These are phyloP conservation scores for Prunus persica DNA, from an alignment of 306 rosid genomes.

Conservation along the genomic window DNA sequence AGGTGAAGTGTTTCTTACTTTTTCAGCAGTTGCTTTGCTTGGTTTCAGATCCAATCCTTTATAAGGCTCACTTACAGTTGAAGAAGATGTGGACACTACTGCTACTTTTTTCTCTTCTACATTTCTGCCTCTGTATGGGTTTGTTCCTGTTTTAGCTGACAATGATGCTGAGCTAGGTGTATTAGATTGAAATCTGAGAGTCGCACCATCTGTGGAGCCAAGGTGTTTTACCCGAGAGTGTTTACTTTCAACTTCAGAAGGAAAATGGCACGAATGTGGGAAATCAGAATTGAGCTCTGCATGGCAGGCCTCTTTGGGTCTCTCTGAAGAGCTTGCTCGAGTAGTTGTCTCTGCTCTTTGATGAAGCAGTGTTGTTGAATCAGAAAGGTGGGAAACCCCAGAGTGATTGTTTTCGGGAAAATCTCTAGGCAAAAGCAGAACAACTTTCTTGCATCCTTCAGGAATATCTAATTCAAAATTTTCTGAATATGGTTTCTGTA, in stretches of 20 bases:
- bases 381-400: slow-evolving; percentile 33
- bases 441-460: slow-evolving; percentile 45
- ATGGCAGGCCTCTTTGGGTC: slow-evolving; percentile 32
- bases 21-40: slow-evolving; percentile 37
- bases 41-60: slow-evolving; percentile 43
- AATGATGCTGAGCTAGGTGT: slow-evolving; percentile 31
- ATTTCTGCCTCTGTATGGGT: slow-evolving; percentile 50
- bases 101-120: slow-evolving; percentile 37
- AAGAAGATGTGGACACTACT: slow-evolving; percentile 29
- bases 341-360: slow-evolving; percentile 40
- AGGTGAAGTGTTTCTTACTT: slow-evolving; percentile 81
- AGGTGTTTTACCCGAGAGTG: slow-evolving; percentile 34
- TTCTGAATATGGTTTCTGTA: slow-evolving; percentile 27
- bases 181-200: slow-evolving; percentile 28
- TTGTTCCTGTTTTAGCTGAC: slow-evolving; percentile 36
- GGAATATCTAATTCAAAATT: slow-evolving; percentile 28
- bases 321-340: slow-evolving; percentile 34
- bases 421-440: slow-evolving; percentile 53
- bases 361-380: slow-evolving; percentile 30
- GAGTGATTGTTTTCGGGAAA: slow-evolving; percentile 32
- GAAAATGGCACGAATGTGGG: slow-evolving; percentile 40
- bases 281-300: slow-evolving; percentile 30
- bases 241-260: slow-evolving; percentile 35
- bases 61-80: slow-evolving; percentile 34
- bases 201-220: slow-evolving; percentile 27